Evolutionary conservation across 2,329 filamentous ascomycete species (phyloP), one percentile per base, ranked within the genome.

Genomic region (Fusarium sp.): DNA sequence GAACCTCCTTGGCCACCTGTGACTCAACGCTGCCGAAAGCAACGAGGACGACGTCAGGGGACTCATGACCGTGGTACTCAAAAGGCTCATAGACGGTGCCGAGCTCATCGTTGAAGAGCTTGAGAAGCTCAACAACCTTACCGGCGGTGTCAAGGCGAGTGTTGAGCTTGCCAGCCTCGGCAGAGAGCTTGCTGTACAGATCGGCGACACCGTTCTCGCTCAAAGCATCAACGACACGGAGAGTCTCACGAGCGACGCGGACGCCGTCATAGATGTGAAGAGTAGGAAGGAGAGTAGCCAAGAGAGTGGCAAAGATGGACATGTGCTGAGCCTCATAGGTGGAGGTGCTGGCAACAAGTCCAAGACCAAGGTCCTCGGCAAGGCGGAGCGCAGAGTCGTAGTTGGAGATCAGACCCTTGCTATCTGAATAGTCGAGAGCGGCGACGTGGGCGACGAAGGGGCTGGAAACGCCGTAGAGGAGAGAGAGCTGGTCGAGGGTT

Each of bases 251-350:
- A 62, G 93, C 93, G 70, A 96, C 91, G 66, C 90, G 92, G 64
- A 98, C 90, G 69, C 95, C 95, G 80, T 98, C 95, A 80, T 96
- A 97, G 75, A 95, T 90, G 82, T 98, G 95, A 35, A 98, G 87
- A 0, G 93, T 94, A n/a, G 95, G 95, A 35, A 96, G 82, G 20
- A 96, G 85, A 51, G 90, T 91, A 26, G 95, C 93, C 70, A 97
- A 86, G 30, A 97, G 85, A 8, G 94, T 98, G 2, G 95, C 90
- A 78, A 97, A 92, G n/a, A 98, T 85, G 13, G 95, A 90, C 93
- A 98, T 98, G 85, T 99, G 96, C 87, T 99, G 96, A 55, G 93
- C 89, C 85, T 99, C 96, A 77, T 97, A 95, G 36, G 93, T 91
- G 36, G 95, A 98, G 60, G 91, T 90, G 81, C 94, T 98, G 73